Conservation (phyloP, 768 basidiomycete species). For the Postia placenta region DNA sequence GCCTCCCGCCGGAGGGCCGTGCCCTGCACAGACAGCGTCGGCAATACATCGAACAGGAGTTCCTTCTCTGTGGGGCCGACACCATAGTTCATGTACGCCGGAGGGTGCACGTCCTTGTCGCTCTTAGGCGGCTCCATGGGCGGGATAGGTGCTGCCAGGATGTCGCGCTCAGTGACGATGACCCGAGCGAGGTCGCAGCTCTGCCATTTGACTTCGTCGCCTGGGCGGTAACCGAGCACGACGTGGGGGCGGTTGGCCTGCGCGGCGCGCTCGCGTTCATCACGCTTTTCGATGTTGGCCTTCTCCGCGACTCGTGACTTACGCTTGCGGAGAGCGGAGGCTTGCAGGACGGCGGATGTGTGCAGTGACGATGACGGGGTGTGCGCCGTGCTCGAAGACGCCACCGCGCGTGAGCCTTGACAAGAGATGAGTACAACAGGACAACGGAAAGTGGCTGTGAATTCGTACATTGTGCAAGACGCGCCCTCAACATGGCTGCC, state of each 20-base stretch:
- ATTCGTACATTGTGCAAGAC: constrained; percentile 23
- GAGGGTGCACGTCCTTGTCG: constrained; percentile 37
- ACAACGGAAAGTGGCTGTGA: neutral
- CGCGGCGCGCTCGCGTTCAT: constrained; percentile 32
- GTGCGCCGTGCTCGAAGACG: constrained; percentile 31
- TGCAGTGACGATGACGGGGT: constrained; percentile 37
- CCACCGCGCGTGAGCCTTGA: constrained; percentile 31
- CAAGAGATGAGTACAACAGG: neutral
- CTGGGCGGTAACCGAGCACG: constrained; percentile 65
- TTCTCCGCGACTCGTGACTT: constrained; percentile 34
- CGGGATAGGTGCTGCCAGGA: constrained; percentile 15
- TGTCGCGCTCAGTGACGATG: constrained; percentile 46
- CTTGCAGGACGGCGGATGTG: constrained; percentile 36
- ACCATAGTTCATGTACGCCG: constrained; percentile 58
- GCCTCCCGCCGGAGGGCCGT: constrained; percentile 7
- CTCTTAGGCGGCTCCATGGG: neutral
- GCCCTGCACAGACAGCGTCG: constrained; percentile 39
- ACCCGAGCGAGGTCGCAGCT: constrained; percentile 59
- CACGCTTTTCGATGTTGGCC: constrained; percentile 40
- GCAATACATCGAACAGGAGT: constrained; percentile 64
- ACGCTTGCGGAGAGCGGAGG: constrained; percentile 28
- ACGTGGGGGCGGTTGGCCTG: constrained; percentile 50
- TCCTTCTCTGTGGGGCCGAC: constrained; percentile 51
- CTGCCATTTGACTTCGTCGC: constrained; percentile 63
- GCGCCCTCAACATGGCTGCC: constrained; percentile 17